These are phyloP conservation scores for Tritrichomonas musculus DNA, from an alignment of 208 protist genomes.

Conservation along the genomic window DNA sequence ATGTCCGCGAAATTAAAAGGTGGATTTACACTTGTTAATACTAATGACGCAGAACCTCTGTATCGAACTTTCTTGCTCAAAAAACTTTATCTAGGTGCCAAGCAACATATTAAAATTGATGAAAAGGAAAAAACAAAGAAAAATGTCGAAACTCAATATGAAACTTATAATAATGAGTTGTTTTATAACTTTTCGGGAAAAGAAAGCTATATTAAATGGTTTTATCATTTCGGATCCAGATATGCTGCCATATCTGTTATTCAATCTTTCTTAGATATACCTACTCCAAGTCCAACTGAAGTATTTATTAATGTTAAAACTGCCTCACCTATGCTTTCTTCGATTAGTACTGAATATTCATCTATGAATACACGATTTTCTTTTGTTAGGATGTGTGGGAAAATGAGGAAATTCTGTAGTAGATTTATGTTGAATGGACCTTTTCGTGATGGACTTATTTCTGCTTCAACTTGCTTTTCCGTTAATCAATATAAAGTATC, in stretches of 20 bases:
- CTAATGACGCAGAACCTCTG: background rate
- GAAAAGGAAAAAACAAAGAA: background rate
- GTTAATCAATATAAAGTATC: background rate
- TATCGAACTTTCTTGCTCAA: background rate
- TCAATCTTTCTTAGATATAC: background rate
- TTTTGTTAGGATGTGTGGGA: background rate
- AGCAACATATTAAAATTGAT: background rate
- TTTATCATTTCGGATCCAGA: background rate
- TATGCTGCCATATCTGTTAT: background rate
- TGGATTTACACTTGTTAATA: background rate
- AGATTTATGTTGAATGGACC: background rate
- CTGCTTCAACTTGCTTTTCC: background rate
- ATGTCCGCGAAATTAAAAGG: background rate
- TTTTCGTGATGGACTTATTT: background rate
- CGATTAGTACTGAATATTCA: background rate
- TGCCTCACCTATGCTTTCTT: background rate
- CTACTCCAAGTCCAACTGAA: background rate
- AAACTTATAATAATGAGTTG: background rate
- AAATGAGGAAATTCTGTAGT: background rate
- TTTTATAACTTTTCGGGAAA: background rate
- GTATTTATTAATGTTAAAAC: background rate
- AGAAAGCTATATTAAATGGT: background rate
- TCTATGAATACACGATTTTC: background rate
- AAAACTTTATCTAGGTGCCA: background rate
- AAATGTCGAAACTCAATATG: too few relatives aligned